A percentile compares a stretch with the other conserved stretches of the same genome.
Evolutionary conservation across 1,139 yeast species (phyloP).

Genomic region (Scheffersomyces segobiensis): DNA sequence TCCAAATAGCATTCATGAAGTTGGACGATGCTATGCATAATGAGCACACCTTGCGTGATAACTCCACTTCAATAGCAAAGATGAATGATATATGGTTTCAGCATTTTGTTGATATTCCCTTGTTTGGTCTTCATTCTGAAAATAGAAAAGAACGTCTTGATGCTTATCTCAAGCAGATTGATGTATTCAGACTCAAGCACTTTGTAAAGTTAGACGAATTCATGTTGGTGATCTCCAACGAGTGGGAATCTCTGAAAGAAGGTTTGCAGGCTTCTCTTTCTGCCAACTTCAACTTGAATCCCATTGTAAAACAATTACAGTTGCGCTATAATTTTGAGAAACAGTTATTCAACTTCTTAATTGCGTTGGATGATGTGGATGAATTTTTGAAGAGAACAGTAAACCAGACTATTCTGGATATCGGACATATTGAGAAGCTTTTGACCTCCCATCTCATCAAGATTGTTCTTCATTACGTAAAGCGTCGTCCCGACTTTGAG

Average conservation of each 20-base stretch:
- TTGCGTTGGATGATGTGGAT: slow-evolving; percentile 5
- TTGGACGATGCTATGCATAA: slow-evolving; percentile 5
- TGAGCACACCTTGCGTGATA: neutral
- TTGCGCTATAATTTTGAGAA: slow-evolving; percentile 26
- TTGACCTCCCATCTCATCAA: slow-evolving; percentile 18
- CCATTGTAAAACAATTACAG: slow-evolving; percentile 24
- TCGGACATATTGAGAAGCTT: slow-evolving; percentile 12
- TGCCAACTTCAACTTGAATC: slow-evolving; percentile 23
- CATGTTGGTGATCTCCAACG: neutral
- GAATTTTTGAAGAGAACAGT: slow-evolving; percentile 1
- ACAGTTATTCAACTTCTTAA: slow-evolving; percentile 20
- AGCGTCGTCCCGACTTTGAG: neutral
- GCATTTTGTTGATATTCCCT: slow-evolving; percentile 21
- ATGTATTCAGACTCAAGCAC: slow-evolving; percentile 17
- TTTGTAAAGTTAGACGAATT: slow-evolving; percentile 9
- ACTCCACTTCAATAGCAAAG: slow-evolving; percentile 13
- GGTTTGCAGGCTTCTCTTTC: slow-evolving; percentile 14
- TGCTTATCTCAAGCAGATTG: slow-evolving; percentile 18
- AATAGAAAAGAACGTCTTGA: neutral
- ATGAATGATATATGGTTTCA: slow-evolving; percentile 20
- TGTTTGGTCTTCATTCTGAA: slow-evolving; percentile 8
- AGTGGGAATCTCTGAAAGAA: slow-evolving; percentile 1
- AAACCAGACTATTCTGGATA: slow-evolving; percentile 13
- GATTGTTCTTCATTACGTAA: slow-evolving; percentile 16
- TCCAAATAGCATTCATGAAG: slow-evolving; percentile 18